Conservation (phyloP, 176 grass and related monocot genomes). For the Puya raimondii region DNA sequence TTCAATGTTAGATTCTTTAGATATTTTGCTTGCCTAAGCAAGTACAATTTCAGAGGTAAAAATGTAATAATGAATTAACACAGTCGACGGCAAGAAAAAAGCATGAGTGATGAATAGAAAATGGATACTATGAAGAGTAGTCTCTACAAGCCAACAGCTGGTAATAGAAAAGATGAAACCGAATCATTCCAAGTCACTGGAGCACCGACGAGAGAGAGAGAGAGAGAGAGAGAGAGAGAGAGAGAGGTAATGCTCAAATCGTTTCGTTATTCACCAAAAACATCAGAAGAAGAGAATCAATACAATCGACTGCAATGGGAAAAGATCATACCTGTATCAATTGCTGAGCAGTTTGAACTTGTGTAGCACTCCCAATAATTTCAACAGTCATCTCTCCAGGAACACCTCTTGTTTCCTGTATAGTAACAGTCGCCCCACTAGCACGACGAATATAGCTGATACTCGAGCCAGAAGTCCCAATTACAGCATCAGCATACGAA, state of each 20-base stretch:
- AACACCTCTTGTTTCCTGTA: conserved; percentile 82
- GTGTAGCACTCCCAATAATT: conserved; percentile 65
- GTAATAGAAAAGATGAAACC: too few species aligned
- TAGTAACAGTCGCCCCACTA: conserved; percentile 91
- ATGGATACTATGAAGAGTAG: too few species aligned
- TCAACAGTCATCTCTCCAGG: conserved; percentile 98
- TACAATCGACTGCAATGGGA: not conserved
- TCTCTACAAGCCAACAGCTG: too few species aligned
- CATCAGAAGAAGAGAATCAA: conserved; percentile 1
- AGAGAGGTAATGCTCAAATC: not conserved
- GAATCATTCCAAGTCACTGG: too few species aligned
- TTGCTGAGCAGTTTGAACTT: conserved; percentile 96
- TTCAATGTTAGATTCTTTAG: too few species aligned
- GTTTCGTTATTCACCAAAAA: conserved; percentile 5
- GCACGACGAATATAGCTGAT: conserved; percentile 91
- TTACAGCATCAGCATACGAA: conserved; percentile 93
- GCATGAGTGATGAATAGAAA: too few species aligned
- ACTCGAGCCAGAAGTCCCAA: conserved; percentile 75
- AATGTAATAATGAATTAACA: too few species aligned
- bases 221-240: too few species aligned
- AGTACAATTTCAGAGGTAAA: too few species aligned
- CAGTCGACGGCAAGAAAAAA: too few species aligned
- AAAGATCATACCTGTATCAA: conserved; percentile 62
- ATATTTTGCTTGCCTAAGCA: too few species aligned
- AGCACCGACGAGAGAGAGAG: too few species aligned